Evolutionary conservation across 495 filamentous ascomycete genomes (phyloP).

Genomic region (Bathelium albidoporum): DNA sequence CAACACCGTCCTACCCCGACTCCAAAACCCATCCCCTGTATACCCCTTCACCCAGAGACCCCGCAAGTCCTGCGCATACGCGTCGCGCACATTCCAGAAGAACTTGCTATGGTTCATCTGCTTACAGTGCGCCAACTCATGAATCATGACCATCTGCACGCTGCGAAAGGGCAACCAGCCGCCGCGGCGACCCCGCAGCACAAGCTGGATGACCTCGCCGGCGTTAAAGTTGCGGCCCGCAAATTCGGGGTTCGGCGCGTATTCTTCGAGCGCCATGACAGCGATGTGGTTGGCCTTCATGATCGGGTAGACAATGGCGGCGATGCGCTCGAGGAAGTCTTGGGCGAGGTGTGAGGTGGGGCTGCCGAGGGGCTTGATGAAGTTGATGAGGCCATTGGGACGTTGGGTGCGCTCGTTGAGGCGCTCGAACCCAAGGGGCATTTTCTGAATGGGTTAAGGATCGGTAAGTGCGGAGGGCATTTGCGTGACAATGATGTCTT

Average conservation of each 20-base stretch:
- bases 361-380: slow-evolving; percentile 64
- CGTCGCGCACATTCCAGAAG: slow-evolving; percentile 65
- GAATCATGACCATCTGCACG: slow-evolving; percentile 83
- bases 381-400: slow-evolving; percentile 60
- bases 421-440: slow-evolving; percentile 59
- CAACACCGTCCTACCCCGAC: slow-evolving; percentile 47
- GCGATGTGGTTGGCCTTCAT: slow-evolving; percentile 59
- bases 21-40: slow-evolving; percentile 71
- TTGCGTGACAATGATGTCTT: background rate
- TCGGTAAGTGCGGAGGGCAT: too few species aligned
- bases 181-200: slow-evolving; percentile 50
- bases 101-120: slow-evolving; percentile 70
- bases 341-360: slow-evolving; percentile 40
- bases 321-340: slow-evolving; percentile 65
- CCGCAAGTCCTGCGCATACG: slow-evolving; percentile 54
- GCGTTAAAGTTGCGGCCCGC: slow-evolving; percentile 73
- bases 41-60: slow-evolving; percentile 54
- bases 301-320: slow-evolving; percentile 64
- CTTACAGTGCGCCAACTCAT: slow-evolving; percentile 64
- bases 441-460: slow-evolving; percentile 24
- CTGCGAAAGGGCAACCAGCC: slow-evolving; percentile 65
- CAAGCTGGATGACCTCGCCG: slow-evolving; percentile 72
- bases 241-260: slow-evolving; percentile 63
- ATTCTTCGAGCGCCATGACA: slow-evolving; percentile 67
- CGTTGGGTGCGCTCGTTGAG: slow-evolving; percentile 55